Percentiles rank a stretch among this genome's conserved stretches.
phyloP scores from a whole-genome alignment of 495 filamentous ascomycete species.

The Aspergillus cristatus region DNA sequence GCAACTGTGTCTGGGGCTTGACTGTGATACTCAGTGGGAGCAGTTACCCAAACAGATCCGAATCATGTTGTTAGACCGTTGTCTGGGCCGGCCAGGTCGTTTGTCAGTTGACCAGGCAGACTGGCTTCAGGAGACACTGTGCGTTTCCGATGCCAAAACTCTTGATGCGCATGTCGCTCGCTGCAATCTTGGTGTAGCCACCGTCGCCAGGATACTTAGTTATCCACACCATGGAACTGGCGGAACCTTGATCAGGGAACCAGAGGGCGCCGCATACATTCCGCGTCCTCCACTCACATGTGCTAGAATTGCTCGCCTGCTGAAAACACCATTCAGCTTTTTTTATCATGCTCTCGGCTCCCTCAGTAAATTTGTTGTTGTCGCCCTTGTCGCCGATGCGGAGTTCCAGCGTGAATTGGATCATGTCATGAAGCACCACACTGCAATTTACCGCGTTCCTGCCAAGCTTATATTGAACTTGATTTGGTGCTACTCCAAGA shows the following conservation, averaged over 20 bases:
- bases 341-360: constrained; percentile 32
- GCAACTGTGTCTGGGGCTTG: constrained; percentile 35
- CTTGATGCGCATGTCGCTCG: constrained; percentile 30
- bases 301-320: constrained; percentile 14
- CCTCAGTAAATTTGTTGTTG: constrained; percentile 43
- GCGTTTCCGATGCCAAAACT: constrained; percentile 25
- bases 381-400: constrained; percentile 46
- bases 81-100: constrained; percentile 22
- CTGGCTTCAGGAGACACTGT: constrained; percentile 30
- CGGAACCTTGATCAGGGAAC: constrained; percentile 16
- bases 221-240: constrained; percentile 29
- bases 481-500: constrained; percentile 41
- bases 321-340: constrained; percentile 21
- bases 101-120: constrained; percentile 17
- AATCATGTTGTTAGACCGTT: constrained; percentile 25
- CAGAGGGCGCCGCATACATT: constrained; percentile 23
- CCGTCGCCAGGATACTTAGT: constrained; percentile 30
- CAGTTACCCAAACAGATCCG: constrained; percentile 28
- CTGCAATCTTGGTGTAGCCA: constrained; percentile 33
- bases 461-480: constrained; percentile 30
- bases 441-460: constrained; percentile 29
- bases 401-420: constrained; percentile 52
- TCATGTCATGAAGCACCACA: constrained; percentile 30
- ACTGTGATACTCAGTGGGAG: constrained; percentile 36
- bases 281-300: constrained; percentile 22